Evolutionary conservation across 768 basidiomycete species (phyloP).

Genomic region (Cystobasidium tubakii): DNA sequence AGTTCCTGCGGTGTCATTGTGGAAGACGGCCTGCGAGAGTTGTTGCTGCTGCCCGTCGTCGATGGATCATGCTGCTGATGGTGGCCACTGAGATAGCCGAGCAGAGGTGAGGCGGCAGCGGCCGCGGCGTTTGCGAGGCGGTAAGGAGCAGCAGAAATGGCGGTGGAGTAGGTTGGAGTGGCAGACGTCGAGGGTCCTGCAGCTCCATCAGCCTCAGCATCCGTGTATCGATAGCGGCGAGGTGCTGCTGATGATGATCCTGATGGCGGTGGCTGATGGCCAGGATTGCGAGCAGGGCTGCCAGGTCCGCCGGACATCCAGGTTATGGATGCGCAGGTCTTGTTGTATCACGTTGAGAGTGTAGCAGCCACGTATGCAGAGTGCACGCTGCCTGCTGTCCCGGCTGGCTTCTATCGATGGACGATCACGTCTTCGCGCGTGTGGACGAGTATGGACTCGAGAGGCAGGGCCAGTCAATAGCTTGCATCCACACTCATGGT

Average conservation of each 20-base stretch:
- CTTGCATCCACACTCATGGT: no score
- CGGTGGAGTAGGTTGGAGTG: neutral
- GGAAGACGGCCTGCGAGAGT: neutral
- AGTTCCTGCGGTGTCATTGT: neutral
- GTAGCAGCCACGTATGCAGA: no score
- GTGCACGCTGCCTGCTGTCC: no score
- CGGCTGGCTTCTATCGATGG: no score
- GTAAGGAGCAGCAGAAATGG: neutral
- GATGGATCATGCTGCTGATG: neutral
- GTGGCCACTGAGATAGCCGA: slow-evolving; percentile 18
- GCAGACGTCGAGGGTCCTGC: neutral
- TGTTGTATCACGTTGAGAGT: no score
- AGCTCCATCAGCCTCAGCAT: neutral
- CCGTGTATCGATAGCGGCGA: neutral
- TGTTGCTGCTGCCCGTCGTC: neutral
- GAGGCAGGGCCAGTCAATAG: no score
- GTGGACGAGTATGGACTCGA: no score
- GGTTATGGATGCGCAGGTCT: no score
- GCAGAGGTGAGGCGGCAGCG: slow-evolving; percentile 16
- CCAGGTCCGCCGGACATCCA: neutral
- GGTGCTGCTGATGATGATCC: neutral
- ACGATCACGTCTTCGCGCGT: no score
- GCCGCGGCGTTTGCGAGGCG: slow-evolving; percentile 22
- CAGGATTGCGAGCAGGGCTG: neutral
- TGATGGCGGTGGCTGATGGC: neutral